phyloP scores from a whole-genome alignment of 257 asterid genomes.

The Gentiana straminea region DNA sequence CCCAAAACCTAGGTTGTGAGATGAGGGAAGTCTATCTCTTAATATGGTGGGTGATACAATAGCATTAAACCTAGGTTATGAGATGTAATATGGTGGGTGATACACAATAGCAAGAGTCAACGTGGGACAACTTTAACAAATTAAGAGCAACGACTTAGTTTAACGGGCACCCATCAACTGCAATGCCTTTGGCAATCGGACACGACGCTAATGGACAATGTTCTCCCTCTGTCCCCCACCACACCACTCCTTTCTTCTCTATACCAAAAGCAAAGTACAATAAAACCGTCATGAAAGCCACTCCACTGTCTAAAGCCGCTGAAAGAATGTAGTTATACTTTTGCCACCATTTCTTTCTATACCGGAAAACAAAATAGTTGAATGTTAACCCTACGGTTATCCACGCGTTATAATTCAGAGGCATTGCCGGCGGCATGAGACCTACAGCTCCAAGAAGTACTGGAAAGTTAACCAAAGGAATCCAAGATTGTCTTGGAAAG shows the following conservation, averaged over 20 bases:
- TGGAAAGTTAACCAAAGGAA: constrained; percentile 81
- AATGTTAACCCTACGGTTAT: constrained; percentile 73
- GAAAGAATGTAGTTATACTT: constrained; percentile 82
- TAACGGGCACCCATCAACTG: constrained; percentile 61
- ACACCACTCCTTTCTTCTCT: constrained; percentile 36
- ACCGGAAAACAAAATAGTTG: constrained; percentile 77
- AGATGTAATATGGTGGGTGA: too few species aligned
- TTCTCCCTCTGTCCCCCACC: constrained; percentile 95
- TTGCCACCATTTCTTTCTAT: constrained; percentile 84
- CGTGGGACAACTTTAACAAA: too few species aligned
- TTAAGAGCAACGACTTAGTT: constrained; percentile 8
- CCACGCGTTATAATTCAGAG: constrained; percentile 87
- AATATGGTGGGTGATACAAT: too few species aligned
- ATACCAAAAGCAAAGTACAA: constrained; percentile 57
- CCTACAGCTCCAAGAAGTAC: constrained; percentile 83
- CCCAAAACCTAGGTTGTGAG: too few species aligned
- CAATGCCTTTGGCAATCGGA: constrained; percentile 82
- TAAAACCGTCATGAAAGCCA: constrained; percentile 85
- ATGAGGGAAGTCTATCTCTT: too few species aligned
- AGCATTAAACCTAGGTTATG: too few species aligned
- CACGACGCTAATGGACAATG: constrained; percentile 76
- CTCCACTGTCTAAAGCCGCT: constrained; percentile 87
- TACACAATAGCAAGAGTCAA: too few species aligned
- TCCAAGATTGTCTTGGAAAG: constrained; percentile 70
- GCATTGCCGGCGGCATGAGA: constrained; percentile 80